These are phyloP conservation scores for Eucalyptus sp. DNA, from an alignment of 345 rosid genomes.

Conservation along the genomic window DNA sequence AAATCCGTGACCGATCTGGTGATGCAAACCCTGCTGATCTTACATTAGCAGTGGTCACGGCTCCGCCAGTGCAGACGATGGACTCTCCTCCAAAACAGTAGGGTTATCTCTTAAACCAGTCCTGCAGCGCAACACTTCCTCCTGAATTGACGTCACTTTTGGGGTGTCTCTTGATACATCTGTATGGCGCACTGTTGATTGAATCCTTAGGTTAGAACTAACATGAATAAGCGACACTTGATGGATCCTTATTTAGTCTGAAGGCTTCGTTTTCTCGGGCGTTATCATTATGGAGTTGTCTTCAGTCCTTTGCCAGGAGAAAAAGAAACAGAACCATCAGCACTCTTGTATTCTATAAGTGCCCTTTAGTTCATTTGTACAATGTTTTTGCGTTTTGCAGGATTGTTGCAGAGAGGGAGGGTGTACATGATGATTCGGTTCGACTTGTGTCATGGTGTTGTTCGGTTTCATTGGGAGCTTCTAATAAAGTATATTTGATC, in stretches of 20 bases:
- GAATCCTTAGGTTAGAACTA: neutral
- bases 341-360: neutral
- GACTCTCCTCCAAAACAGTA: slow-evolving; percentile 7
- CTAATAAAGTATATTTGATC: neutral
- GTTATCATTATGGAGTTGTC: neutral
- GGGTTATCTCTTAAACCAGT: neutral
- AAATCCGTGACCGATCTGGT: slow-evolving; percentile 48
- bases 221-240: neutral
- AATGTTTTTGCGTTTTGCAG: too few species aligned
- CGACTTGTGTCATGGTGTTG: neutral
- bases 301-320: neutral
- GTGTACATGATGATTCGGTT: neutral
- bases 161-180: neutral
- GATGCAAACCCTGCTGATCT: slow-evolving; percentile 21
- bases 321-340: neutral
- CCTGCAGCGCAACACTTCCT: neutral
- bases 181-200: neutral
- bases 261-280: neutral
- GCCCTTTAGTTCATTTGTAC: neutral
- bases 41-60: slow-evolving; percentile 33
- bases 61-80: slow-evolving; percentile 58
- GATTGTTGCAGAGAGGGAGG: neutral
- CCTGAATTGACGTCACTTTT: neutral
- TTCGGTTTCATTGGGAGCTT: neutral
- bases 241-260: neutral